phyloP scores from a whole-genome alignment of 768 basidiomycete species.

The Obba rivulosa region DNA sequence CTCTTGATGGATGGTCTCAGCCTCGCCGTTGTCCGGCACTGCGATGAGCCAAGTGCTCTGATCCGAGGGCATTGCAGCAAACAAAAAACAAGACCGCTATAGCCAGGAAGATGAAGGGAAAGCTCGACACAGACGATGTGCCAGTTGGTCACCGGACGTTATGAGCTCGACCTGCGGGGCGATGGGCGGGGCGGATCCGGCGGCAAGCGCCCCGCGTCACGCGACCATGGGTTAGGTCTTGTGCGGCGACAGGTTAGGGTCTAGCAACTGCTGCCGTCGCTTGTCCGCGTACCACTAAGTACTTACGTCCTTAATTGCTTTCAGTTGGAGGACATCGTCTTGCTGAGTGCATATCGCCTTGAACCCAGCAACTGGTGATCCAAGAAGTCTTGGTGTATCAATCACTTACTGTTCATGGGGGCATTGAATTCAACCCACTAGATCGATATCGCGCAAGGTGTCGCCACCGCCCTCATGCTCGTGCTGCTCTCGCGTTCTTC shows the following conservation, averaged over 20 bases:
- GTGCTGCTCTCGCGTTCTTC: not conserved
- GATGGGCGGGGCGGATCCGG: conserved; percentile 2
- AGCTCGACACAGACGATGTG: not conserved
- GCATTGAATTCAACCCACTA: no score
- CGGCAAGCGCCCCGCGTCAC: conserved; percentile 1
- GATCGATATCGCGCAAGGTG: not conserved
- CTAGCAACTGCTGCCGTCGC: no score
- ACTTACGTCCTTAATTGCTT: no score
- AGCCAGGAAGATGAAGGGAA: not conserved
- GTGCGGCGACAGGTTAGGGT: conserved; percentile 8
- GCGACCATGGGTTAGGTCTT: conserved; percentile 4
- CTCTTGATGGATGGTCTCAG: conserved; percentile 68
- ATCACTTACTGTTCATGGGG: no score
- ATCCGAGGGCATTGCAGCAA: conserved; percentile 78
- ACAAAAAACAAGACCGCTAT: not conserved
- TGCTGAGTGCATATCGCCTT: no score
- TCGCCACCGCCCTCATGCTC: not conserved
- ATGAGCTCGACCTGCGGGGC: conserved; percentile 1
- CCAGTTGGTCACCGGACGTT: not conserved
- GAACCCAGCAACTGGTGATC: no score
- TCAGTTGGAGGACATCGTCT: no score
- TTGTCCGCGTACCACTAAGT: no score
- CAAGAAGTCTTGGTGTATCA: no score
- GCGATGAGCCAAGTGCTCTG: conserved; percentile 92
- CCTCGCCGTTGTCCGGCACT: conserved; percentile 81